Conservation (phyloP, 2,329 filamentous ascomycete species). For the Zymoseptoria ardabiliae region DNA sequence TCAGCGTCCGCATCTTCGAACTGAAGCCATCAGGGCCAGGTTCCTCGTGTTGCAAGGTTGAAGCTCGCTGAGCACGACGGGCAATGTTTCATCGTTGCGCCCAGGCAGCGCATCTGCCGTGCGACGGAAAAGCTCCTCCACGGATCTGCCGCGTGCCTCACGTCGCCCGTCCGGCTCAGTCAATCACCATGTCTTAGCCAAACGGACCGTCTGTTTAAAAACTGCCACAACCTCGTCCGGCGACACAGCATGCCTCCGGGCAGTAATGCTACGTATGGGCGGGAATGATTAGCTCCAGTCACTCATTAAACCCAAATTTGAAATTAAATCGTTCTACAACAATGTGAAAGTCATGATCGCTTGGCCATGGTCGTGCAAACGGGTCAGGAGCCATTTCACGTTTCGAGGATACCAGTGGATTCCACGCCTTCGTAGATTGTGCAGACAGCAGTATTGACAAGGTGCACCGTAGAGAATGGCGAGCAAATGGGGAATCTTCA, state of each 20-base stretch:
- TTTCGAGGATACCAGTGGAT: no score
- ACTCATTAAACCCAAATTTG: not conserved
- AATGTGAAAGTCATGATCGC: not conserved
- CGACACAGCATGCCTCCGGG: not conserved
- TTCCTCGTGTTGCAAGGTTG: not conserved
- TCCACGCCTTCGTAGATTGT: not conserved
- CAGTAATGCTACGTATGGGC: not conserved
- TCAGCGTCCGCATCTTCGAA: not conserved
- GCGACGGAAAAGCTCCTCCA: not conserved
- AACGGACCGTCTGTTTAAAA: not conserved
- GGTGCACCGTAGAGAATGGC: no score
- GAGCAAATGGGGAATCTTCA: no score
- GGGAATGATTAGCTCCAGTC: not conserved
- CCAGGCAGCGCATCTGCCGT: not conserved
- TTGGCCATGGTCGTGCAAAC: not conserved
- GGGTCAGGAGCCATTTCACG: no score
- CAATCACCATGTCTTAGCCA: not conserved
- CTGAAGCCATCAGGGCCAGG: not conserved
- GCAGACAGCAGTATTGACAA: not conserved
- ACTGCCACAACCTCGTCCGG: not conserved
- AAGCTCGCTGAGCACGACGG: not conserved
- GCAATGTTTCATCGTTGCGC: not conserved
- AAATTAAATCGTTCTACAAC: not conserved
- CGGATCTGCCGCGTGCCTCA: not conserved
- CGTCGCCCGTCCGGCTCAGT: not conserved